Evolutionary conservation across 2,329 filamentous ascomycete genomes (phyloP), one percentile per base, ranked within the genome.

Genomic region (Scolecobasidium constrictum): DNA sequence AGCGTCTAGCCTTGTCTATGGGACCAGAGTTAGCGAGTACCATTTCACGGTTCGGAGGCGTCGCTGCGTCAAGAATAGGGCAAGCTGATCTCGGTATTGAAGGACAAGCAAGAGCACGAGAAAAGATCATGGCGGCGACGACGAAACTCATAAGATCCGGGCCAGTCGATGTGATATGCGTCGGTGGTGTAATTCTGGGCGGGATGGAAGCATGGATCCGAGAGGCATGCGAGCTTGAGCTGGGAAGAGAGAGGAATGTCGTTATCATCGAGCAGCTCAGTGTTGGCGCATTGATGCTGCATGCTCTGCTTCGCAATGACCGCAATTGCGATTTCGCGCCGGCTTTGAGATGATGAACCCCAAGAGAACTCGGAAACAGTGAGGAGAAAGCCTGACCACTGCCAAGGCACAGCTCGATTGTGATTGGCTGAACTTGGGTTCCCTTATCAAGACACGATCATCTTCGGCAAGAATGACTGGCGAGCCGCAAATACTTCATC

Each of bases 181-280:
- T 41, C 2, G 38, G 38, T 11, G 38, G 38, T 6, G 38, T 41
- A 9, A 41, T 41, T 11, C 38, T 41, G 11, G 18, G 19, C 4
- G 38, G 38, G 9, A 41, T 34, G 38, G 38, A 41, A 13, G 22
- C 16, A 6, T 41, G 38, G 38, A 28, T 41, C 7, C 38, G 34
- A 13, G 38, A 41, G 21, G 38, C 38, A 3, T 41, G 38, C 18
- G 38, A 41, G 28, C 23, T 28, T 34, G 38, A 23, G 3, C 21
- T 41, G 23, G 38, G 38, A 3, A 21, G 16, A 11, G 38, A 41
- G 12, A 23, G 38, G 16, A 15, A 41, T 19, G 38, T 41, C 22
- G 34, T 33, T 20, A 28, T 41, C 12, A 13, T 41, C 5, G 38
- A 41, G 7, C 38, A 41, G 23, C 7, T 41, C 16, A 18, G 31